These are phyloP conservation scores for Tuber umbilicatum DNA, from an alignment of 495 filamentous ascomycete genomes.

Conservation along the genomic window DNA sequence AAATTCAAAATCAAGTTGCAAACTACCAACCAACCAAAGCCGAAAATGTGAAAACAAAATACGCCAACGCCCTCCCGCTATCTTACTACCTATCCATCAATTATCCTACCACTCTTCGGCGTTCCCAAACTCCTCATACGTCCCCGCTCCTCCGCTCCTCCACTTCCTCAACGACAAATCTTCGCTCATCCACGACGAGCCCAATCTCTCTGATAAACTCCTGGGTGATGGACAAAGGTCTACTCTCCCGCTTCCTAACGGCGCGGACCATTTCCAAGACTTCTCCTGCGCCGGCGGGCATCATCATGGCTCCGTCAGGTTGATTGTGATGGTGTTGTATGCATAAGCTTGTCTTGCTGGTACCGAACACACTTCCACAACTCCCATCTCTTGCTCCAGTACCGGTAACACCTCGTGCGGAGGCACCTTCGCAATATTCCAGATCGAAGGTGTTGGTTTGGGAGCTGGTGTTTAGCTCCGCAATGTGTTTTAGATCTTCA, in stretches of 20 bases:
- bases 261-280: background rate
- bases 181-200: background rate
- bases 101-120: background rate
- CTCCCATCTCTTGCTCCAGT: background rate
- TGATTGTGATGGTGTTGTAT: background rate
- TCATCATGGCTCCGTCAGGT: background rate
- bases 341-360: constrained; percentile 1
- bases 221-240: background rate
- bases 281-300: background rate
- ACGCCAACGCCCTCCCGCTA: background rate
- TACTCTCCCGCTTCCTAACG: background rate
- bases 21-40: background rate
- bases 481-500: background rate
- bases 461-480: background rate
- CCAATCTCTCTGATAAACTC: constrained; percentile 5
- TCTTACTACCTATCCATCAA: background rate
- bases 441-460: background rate
- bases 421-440: background rate
- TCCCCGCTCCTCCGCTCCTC: background rate
- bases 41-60: background rate
- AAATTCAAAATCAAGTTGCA: background rate
- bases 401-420: background rate
- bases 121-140: background rate
- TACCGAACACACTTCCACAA: background rate
- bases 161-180: background rate